Percentiles rank a stretch among this genome's conserved stretches.
Evolutionary conservation across 306 rosid genomes (phyloP).

Genomic region (Malus orientalis): DNA sequence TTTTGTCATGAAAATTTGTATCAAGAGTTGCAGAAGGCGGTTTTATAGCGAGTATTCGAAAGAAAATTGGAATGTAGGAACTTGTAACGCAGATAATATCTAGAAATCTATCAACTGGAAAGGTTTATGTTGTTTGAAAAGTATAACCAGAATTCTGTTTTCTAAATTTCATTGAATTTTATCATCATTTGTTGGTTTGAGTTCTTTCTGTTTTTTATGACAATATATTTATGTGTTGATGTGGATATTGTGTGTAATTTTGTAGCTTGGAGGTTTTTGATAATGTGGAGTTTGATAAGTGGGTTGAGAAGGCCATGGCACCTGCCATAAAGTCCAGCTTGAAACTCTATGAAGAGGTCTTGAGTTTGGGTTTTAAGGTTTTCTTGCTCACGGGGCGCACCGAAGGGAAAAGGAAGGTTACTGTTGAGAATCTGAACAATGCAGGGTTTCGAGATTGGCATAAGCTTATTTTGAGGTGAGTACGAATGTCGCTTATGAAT

Average conservation of each 20-base stretch:
- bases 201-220: background rate
- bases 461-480: conserved; percentile 71
- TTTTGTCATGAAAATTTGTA: background rate
- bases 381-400: conserved; percentile 80
- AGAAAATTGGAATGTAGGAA: background rate
- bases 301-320: conserved; percentile 68
- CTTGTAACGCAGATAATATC: background rate
- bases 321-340: conserved; percentile 65
- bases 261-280: conserved; percentile 62
- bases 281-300: conserved; percentile 44
- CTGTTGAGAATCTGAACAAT: conserved; percentile 58
- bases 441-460: conserved; percentile 75
- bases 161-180: background rate
- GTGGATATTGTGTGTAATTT: conserved; percentile 8
- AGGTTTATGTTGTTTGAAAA: background rate
- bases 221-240: background rate
- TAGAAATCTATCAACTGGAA: background rate
- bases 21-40: background rate
- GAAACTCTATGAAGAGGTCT: conserved; percentile 61
- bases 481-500: background rate
- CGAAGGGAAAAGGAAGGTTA: conserved; percentile 52
- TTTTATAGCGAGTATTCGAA: background rate
- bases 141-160: background rate
- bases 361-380: conserved; percentile 66
- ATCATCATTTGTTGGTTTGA: background rate